These are phyloP conservation scores for Eucalyptus shirleyi DNA, from an alignment of 345 rosid species.

Conservation along the genomic window DNA sequence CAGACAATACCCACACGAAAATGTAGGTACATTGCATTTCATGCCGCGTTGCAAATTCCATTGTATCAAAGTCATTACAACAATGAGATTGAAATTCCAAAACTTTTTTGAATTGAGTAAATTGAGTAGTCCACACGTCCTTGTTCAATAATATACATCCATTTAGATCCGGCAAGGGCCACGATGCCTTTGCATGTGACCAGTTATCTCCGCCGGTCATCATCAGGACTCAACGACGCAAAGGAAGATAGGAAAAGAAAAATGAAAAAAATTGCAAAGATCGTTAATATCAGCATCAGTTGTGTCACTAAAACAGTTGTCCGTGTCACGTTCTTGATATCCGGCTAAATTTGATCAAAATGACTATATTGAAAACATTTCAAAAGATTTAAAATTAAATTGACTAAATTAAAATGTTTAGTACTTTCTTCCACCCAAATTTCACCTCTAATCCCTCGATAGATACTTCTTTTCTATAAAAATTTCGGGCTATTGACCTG, in stretches of 20 bases:
- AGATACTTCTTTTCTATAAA: background rate
- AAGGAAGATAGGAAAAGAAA: background rate
- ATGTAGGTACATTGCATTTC: background rate
- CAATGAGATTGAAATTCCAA: background rate
- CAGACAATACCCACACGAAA: background rate
- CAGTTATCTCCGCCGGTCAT: accelerated
- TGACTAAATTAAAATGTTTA: background rate
- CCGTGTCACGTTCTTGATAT: accelerated
- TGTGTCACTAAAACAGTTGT: accelerated
- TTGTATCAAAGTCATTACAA: background rate
- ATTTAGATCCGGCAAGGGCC: accelerated
- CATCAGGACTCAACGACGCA: accelerated
- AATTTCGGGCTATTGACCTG: background rate
- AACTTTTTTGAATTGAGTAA: background rate
- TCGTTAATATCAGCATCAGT: accelerated
- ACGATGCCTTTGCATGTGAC: background rate
- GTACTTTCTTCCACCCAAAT: background rate
- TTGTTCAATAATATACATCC: background rate
- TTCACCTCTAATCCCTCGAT: background rate
- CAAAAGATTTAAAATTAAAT: background rate
- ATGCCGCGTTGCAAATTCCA: background rate
- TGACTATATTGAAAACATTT: accelerated
- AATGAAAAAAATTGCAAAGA: background rate
- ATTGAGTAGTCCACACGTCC: background rate
- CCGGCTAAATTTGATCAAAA: accelerated